A percentile compares a stretch with the other conserved stretches of the same genome.
These are phyloP conservation scores for Puccinia hordei DNA, from an alignment of 1,284 basidiomycete genomes.

Conservation along the genomic window DNA sequence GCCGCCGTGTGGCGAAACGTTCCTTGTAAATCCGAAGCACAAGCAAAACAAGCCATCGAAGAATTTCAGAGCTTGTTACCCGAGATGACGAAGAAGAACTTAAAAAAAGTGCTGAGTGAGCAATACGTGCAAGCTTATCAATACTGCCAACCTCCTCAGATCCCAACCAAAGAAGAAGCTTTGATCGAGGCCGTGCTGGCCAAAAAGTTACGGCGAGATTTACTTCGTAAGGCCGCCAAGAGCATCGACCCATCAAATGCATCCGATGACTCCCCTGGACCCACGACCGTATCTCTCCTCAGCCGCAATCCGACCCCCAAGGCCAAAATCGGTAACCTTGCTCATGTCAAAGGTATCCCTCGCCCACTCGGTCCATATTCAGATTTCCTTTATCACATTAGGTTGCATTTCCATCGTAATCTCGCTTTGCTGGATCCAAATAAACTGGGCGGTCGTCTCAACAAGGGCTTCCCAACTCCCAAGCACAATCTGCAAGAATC, in stretches of 20 bases:
- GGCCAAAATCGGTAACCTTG: constrained; percentile 36
- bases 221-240: constrained; percentile 24
- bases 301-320: constrained; percentile 8
- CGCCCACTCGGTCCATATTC: constrained; percentile 42
- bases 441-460: constrained; percentile 31
- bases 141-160: constrained; percentile 47
- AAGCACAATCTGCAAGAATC: constrained; percentile 8
- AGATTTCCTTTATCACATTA: constrained; percentile 44
- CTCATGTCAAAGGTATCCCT: constrained; percentile 40
- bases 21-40: constrained; percentile 20
- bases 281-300: constrained; percentile 27
- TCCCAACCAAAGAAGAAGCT: constrained; percentile 49
- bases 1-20: constrained; percentile 45
- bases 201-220: constrained; percentile 33
- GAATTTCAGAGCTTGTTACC: constrained; percentile 28
- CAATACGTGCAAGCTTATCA: constrained; percentile 41
- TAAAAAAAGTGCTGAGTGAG: constrained; percentile 47
- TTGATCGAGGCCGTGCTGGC: constrained; percentile 12
- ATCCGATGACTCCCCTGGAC: background rate
- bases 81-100: constrained; percentile 40
- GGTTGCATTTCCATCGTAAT: constrained; percentile 50
- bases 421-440: constrained; percentile 39
- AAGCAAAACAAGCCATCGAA: constrained; percentile 40
- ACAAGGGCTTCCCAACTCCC: background rate
- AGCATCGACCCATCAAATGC: constrained; percentile 14